phyloP scores from a whole-genome alignment of 2,329 filamentous ascomycete species.

The Penicillium rolfsii region DNA sequence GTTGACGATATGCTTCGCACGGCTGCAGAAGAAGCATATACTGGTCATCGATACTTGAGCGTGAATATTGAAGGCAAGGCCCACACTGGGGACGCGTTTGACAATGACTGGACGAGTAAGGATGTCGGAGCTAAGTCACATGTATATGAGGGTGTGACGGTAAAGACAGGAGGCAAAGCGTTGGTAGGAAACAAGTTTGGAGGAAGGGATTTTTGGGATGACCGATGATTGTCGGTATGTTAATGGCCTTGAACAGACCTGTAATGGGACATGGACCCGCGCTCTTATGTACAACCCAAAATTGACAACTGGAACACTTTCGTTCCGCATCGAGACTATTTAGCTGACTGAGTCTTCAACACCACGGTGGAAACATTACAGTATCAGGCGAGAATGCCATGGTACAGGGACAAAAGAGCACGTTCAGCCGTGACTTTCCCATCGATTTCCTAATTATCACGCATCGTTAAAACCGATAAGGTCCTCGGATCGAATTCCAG shows the following conservation, averaged over 20 bases:
- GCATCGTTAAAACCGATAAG: too few species aligned
- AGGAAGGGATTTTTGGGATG: not conserved
- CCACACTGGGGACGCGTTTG: not conserved
- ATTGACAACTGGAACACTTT: too few species aligned
- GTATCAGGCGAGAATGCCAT: constrained; percentile 2
- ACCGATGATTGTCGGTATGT: not conserved
- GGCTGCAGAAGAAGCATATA: not conserved
- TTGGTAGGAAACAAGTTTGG: not conserved
- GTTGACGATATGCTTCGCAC: not conserved
- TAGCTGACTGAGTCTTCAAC: too few species aligned
- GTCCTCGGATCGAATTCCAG: too few species aligned
- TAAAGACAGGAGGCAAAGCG: not conserved
- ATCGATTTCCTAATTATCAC: not conserved
- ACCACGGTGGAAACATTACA: not conserved
- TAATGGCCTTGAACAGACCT: too few species aligned
- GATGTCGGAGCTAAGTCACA: not conserved
- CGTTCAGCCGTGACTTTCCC: constrained; percentile 2
- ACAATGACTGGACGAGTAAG: not conserved
- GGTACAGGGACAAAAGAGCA: not conserved
- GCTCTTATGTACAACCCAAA: too few species aligned
- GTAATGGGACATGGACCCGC: too few species aligned
- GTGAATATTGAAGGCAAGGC: not conserved
- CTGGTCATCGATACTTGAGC: not conserved
- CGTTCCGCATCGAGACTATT: too few species aligned
- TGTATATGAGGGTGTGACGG: not conserved